These are phyloP conservation scores for Pilatotrama ljubarskyi DNA, from an alignment of 768 basidiomycete genomes.

Conservation along the genomic window DNA sequence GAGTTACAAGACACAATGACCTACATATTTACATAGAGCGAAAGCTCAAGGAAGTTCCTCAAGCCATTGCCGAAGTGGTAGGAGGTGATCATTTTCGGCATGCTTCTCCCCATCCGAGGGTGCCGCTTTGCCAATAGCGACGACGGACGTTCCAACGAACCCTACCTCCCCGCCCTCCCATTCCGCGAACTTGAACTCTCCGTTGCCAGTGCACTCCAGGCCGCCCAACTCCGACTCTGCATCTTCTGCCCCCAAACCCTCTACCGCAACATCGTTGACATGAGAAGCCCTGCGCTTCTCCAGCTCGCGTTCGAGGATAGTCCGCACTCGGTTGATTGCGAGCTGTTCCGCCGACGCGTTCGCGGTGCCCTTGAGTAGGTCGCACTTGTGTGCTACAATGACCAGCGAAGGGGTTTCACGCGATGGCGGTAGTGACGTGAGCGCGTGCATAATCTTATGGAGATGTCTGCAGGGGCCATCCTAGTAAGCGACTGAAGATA, in stretches of 20 bases:
- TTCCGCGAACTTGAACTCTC: conserved; percentile 67
- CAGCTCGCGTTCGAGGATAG: conserved; percentile 80
- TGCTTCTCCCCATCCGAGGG: conserved; percentile 37
- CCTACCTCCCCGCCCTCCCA: conserved; percentile 86
- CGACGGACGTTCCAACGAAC: conserved; percentile 63
- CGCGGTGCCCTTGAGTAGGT: conserved; percentile 57
- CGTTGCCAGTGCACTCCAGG: conserved; percentile 62
- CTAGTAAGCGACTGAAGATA: too few relatives aligned
- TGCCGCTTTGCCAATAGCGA: conserved; percentile 33
- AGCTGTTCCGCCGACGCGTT: conserved; percentile 44
- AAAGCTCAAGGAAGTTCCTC: conserved; percentile 40
- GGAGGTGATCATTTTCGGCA: conserved; percentile 39
- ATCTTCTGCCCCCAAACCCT: conserved; percentile 72
- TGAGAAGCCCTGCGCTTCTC: conserved; percentile 73
- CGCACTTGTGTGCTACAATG: conserved; percentile 76
- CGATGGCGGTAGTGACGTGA: conserved; percentile 74
- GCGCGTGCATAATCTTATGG: conserved; percentile 66
- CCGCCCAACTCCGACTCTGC: conserved; percentile 65
- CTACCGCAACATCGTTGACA: conserved; percentile 65
- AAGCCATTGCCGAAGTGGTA: conserved; percentile 49
- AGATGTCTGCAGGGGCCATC: conserved; percentile 54
- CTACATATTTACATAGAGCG: not conserved
- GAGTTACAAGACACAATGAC: not conserved
- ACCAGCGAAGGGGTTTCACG: conserved; percentile 58
- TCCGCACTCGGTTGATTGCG: conserved; percentile 69